A percentile compares a stretch with the other conserved stretches of the same genome.
Evolutionary conservation across 1,284 basidiomycete species (phyloP).

Genomic region (Malassezia equina): DNA sequence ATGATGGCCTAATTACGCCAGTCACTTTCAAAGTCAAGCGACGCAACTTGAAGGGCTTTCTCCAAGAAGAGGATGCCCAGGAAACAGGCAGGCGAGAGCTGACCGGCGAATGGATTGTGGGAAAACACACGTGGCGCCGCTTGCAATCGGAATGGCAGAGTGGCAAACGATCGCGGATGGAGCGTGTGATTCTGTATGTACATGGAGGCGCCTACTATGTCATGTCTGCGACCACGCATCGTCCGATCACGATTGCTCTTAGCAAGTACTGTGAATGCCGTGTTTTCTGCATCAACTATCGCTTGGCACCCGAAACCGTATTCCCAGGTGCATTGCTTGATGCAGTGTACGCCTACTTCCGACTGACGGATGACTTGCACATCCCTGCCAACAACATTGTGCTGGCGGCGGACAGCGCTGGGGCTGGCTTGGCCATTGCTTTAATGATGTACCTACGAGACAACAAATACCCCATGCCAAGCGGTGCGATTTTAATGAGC

Average conservation of each 20-base stretch:
- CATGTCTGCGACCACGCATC: conserved; percentile 85
- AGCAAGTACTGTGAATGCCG: conserved; percentile 81
- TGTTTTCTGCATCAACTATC: conserved; percentile 95
- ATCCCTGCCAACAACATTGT: conserved; percentile 64
- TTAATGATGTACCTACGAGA: conserved; percentile 72
- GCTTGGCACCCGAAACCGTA: conserved; percentile 81
- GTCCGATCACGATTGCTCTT: conserved; percentile 79
- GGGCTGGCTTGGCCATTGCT: conserved; percentile 76
- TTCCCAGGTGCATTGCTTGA: conserved; percentile 93
- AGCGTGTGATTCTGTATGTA: conserved; percentile 79
- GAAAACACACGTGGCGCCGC: conserved; percentile 75
- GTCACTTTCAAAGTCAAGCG: conserved; percentile 76
- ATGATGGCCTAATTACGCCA: conserved; percentile 87
- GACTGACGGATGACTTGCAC: conserved; percentile 74
- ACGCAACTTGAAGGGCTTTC: conserved; percentile 64
- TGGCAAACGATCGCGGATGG: conserved; percentile 52
- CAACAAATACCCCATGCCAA: conserved; percentile 42
- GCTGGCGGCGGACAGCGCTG: conserved; percentile 76
- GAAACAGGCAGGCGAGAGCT: conserved; percentile 69
- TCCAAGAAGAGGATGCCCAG: conserved; percentile 62
- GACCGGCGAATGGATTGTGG: conserved; percentile 91
- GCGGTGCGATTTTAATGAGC: conserved; percentile 46
- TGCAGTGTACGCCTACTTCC: conserved; percentile 72
- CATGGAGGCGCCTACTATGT: conserved; percentile 96
- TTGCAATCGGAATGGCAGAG: conserved; percentile 67